phyloP scores from a whole-genome alignment of 2,329 filamentous ascomycete species.

The Cladosporium cucumerinum region DNA sequence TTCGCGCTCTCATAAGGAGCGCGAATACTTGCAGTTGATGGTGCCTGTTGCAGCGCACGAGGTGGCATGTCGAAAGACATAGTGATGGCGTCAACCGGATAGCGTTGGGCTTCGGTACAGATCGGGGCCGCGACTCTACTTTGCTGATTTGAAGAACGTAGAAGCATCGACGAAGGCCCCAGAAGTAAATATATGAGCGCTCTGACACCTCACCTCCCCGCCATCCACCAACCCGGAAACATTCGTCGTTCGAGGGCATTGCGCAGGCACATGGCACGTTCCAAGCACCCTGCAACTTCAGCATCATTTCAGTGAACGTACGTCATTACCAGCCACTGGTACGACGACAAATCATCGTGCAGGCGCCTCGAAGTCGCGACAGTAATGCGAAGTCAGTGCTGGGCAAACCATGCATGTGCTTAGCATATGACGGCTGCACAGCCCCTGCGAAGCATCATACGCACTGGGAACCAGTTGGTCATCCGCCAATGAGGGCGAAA shows the following conservation, averaged over 20 bases:
- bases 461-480: neutral
- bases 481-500: neutral
- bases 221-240: neutral
- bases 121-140: neutral
- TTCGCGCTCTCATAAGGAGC: neutral
- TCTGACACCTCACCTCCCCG: neutral
- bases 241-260: conserved; percentile 1
- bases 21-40: neutral
- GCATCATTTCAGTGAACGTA: neutral
- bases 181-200: neutral
- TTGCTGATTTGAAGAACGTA: neutral
- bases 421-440: neutral
- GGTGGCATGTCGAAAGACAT: conserved; percentile 9
- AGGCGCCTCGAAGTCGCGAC: neutral
- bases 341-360: neutral
- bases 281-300: neutral
- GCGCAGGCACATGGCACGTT: neutral
- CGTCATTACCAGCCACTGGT: neutral
- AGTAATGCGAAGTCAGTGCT: neutral
- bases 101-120: neutral
- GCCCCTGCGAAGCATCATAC: neutral
- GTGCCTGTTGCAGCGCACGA: neutral
- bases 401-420: neutral
- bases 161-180: neutral
- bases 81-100: neutral